A percentile compares a stretch with the other conserved stretches of the same genome.
Conservation (phyloP, 768 basidiomycete genomes). For the Cystobasidium onofrii region DNA sequence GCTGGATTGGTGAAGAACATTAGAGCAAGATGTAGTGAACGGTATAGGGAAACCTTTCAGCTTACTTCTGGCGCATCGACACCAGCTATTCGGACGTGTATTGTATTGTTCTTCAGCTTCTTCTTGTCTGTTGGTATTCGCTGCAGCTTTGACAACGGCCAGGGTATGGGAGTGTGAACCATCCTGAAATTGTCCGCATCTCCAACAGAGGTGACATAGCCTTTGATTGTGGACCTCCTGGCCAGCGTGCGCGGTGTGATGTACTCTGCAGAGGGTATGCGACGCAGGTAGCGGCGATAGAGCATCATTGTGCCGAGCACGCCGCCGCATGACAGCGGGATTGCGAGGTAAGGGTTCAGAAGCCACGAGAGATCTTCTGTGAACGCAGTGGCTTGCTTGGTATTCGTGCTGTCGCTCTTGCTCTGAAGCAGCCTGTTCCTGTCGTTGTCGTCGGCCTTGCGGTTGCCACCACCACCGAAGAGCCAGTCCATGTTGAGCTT, state of each 20-base stretch:
- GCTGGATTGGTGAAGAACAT: slow-evolving; percentile 48
- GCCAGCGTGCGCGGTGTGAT: slow-evolving; percentile 58
- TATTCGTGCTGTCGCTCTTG: not conserved
- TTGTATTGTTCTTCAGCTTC: slow-evolving; percentile 69
- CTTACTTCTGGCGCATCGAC: slow-evolving; percentile 80
- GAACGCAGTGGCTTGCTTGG: not conserved
- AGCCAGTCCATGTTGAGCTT: not conserved
- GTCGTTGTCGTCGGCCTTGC: not conserved
- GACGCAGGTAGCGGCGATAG: slow-evolving; percentile 53
- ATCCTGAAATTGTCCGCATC: slow-evolving; percentile 81
- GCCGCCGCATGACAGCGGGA: slow-evolving; percentile 8
- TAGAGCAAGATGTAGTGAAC: no score
- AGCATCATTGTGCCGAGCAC: slow-evolving; percentile 34
- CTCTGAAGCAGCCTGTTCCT: not conserved
- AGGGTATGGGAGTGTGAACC: slow-evolving; percentile 72
- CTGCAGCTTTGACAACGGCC: slow-evolving; percentile 64
- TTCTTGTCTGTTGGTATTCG: slow-evolving; percentile 55
- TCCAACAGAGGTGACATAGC: slow-evolving; percentile 76
- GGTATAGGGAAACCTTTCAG: slow-evolving; percentile 38
- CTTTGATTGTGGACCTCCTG: slow-evolving; percentile 61
- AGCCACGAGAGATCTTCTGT: slow-evolving; percentile 1
- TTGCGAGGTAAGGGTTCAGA: slow-evolving; percentile 16
- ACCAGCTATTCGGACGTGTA: slow-evolving; percentile 80
- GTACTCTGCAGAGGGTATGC: slow-evolving; percentile 62
- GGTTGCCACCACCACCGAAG: not conserved